These are phyloP conservation scores for Moniliella sp. DNA, from an alignment of 1,284 basidiomycete species.

Conservation along the genomic window DNA sequence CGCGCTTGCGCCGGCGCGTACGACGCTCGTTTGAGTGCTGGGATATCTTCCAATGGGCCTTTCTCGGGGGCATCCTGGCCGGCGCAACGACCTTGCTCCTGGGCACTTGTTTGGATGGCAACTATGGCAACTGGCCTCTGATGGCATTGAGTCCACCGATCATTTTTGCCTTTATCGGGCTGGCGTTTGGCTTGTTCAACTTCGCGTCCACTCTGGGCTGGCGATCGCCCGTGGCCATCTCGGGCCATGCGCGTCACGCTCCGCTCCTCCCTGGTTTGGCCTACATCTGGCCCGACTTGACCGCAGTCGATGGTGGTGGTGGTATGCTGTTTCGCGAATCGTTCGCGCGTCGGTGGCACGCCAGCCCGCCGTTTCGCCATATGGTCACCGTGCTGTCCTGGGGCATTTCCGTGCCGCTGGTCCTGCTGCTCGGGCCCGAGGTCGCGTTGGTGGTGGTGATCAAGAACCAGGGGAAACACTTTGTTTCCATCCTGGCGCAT, in stretches of 20 bases:
- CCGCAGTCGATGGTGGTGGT: constrained; percentile 1
- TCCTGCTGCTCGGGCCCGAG: not conserved
- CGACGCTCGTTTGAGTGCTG: not conserved
- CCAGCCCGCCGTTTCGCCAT: not conserved
- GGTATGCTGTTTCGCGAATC: not conserved
- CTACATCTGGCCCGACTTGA: not conserved
- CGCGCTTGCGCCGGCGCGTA: not conserved
- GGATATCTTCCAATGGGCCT: constrained; percentile 1
- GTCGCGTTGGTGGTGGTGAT: not conserved
- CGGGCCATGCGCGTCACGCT: not conserved
- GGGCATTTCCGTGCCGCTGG: not conserved
- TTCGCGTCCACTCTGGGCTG: not conserved
- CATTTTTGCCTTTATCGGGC: constrained; percentile 1
- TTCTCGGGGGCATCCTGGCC: not conserved
- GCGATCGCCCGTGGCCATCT: not conserved
- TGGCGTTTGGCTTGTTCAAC: not conserved
- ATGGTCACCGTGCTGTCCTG: not conserved
- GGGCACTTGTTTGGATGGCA: not conserved
- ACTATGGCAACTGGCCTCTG: not conserved
- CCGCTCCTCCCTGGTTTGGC: constrained; percentile 1
- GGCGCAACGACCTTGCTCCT: not conserved
- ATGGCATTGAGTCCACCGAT: not conserved
- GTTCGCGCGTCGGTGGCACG: not conserved
- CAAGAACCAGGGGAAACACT: not conserved
- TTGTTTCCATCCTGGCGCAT: too few relatives aligned